Percentiles rank a stretch among this genome's conserved stretches.
phyloP scores from a whole-genome alignment of 495 filamentous ascomycete genomes.

The Podospora conica region DNA sequence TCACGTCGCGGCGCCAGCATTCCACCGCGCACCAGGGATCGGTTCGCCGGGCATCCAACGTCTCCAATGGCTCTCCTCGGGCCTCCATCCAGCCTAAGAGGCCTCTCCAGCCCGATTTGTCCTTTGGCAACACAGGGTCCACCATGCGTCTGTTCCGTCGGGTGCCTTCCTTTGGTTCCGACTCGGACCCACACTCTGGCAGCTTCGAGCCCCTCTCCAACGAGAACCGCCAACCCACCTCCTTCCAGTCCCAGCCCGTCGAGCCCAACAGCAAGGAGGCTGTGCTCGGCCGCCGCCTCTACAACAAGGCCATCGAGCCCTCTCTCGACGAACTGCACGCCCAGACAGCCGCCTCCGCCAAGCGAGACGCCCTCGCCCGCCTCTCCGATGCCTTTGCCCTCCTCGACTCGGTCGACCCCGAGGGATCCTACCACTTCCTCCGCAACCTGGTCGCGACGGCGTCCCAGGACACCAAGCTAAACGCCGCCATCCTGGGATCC shows the following conservation, averaged over 20 bases:
- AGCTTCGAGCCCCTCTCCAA: conserved; percentile 32
- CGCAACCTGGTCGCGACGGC: conserved; percentile 52
- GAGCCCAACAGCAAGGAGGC: conserved; percentile 69
- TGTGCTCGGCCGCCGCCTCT: conserved; percentile 69
- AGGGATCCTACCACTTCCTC: conserved; percentile 81
- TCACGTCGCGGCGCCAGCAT: conserved; percentile 48
- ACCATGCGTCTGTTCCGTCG: conserved; percentile 86
- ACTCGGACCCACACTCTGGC: conserved; percentile 20
- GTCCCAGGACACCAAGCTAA: conserved; percentile 38
- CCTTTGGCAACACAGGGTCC: conserved; percentile 83
- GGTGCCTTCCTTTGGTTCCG: conserved; percentile 63
- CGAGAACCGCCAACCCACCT: conserved; percentile 38
- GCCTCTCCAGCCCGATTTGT: conserved; percentile 74
- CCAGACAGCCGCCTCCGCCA: conserved; percentile 65
- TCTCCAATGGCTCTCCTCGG: conserved; percentile 39
- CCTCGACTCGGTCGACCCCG: conserved; percentile 81
- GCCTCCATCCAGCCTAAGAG: conserved; percentile 59
- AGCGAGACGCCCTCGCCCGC: conserved; percentile 72
- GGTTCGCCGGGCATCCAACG: conserved; percentile 32
- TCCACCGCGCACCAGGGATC: conserved; percentile 38
- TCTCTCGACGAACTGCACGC: conserved; percentile 77
- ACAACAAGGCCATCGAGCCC: conserved; percentile 69
- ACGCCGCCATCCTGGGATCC: conserved; percentile 28
- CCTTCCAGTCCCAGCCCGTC: conserved; percentile 24
- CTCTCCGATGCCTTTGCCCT: conserved; percentile 78